Percentiles rank a stretch among this genome's conserved stretches.
Evolutionary conservation across 805 yeast genomes (phyloP).

Genomic region (Barnettozyma wickerhamii): DNA sequence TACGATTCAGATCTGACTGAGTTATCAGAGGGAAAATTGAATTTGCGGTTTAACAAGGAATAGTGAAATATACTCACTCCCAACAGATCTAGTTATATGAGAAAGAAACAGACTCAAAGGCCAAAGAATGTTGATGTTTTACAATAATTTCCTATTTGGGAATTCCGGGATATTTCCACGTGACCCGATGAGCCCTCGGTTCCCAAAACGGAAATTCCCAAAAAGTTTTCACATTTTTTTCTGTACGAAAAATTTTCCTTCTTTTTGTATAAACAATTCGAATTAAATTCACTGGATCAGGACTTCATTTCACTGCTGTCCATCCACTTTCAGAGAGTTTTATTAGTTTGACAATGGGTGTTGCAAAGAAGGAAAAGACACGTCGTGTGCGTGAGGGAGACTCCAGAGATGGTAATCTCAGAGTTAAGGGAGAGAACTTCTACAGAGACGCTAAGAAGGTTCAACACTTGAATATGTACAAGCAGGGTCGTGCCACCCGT

Average conservation of each 20-base stretch:
- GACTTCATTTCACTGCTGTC: too few relatives aligned
- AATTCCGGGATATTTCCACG: slow-evolving; percentile 1
- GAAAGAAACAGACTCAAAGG: not conserved
- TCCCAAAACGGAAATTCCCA: not conserved
- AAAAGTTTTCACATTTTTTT: slow-evolving; percentile 12
- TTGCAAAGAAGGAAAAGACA: slow-evolving; percentile 84
- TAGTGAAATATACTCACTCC: too few relatives aligned
- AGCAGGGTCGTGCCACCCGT: slow-evolving; percentile 81
- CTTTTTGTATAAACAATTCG: too few relatives aligned
- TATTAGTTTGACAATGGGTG: slow-evolving; percentile 92
- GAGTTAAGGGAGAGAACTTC: slow-evolving; percentile 96
- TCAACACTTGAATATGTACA: slow-evolving; percentile 87
- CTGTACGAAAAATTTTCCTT: slow-evolving; percentile 2
- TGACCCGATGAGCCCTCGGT: slow-evolving; percentile 13
- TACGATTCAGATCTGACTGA: too few relatives aligned
- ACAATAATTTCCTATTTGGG: too few relatives aligned
- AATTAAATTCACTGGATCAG: too few relatives aligned
- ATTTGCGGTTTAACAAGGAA: too few relatives aligned
- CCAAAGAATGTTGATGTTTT: too few relatives aligned
- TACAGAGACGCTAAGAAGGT: slow-evolving; percentile 93
- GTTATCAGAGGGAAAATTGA: too few relatives aligned
- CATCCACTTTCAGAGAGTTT: too few relatives aligned
- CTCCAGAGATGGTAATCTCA: slow-evolving; percentile 81
- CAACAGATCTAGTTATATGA: too few relatives aligned
- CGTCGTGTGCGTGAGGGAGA: slow-evolving; percentile 83